A percentile compares a stretch with the other conserved stretches of the same genome.
These are phyloP conservation scores for Thermothielavioides terrestris DNA, from an alignment of 495 filamentous ascomycete genomes.

Conservation along the genomic window DNA sequence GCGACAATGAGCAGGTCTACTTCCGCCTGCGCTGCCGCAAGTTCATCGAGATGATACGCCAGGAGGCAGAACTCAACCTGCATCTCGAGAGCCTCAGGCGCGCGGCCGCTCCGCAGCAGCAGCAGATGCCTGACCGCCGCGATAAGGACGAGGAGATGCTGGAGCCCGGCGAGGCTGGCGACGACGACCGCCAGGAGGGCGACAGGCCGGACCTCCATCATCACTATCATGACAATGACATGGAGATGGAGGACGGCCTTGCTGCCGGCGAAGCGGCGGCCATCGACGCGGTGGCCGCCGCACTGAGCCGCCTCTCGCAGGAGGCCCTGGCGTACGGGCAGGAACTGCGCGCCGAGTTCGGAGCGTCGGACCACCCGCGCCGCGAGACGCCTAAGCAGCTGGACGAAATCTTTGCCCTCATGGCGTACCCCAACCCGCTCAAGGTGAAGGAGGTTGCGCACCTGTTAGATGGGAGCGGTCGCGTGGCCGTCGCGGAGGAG, in stretches of 20 bases:
- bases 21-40: slow-evolving; percentile 87
- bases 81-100: slow-evolving; percentile 29
- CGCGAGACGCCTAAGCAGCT: slow-evolving; percentile 63
- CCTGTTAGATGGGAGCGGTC: slow-evolving; percentile 64
- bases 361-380: slow-evolving; percentile 55
- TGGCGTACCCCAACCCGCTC: slow-evolving; percentile 77
- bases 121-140: slow-evolving; percentile 44
- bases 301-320: slow-evolving; percentile 47
- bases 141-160: slow-evolving; percentile 73
- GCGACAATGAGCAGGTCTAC: slow-evolving; percentile 78
- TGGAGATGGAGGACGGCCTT: slow-evolving; percentile 33
- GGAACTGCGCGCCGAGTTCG: slow-evolving; percentile 67
- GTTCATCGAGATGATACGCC: slow-evolving; percentile 93
- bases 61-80: slow-evolving; percentile 56
- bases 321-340: slow-evolving; percentile 76
- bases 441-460: slow-evolving; percentile 67
- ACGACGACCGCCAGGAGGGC: slow-evolving; percentile 15
- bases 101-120: slow-evolving; percentile 5
- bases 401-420: slow-evolving; percentile 77
- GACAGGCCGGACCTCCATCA: not conserved
- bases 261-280: slow-evolving; percentile 34
- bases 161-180: slow-evolving; percentile 30
- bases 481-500: slow-evolving; percentile 82
- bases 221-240: slow-evolving; percentile 38
- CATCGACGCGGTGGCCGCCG: slow-evolving; percentile 42